phyloP scores from a whole-genome alignment of 1,139 yeast species.

The Yamadazyma pseudoaaseri region DNA sequence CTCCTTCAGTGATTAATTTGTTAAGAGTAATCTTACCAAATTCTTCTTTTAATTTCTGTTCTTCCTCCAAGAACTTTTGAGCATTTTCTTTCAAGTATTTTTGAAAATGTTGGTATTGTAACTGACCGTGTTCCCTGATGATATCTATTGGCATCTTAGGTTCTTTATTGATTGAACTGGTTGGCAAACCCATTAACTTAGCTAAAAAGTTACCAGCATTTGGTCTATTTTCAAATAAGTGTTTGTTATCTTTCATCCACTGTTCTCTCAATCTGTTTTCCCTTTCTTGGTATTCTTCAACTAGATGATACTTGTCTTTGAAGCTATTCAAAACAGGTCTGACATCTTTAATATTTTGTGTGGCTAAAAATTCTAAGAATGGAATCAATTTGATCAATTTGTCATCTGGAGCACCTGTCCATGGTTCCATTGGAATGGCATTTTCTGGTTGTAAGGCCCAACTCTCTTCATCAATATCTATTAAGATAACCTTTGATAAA shows the following conservation, averaged over 20 bases:
- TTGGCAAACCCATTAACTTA: conserved; percentile 60
- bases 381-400: conserved; percentile 78
- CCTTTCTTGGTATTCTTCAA: conserved; percentile 77
- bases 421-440: conserved; percentile 75
- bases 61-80: conserved; percentile 78
- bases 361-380: conserved; percentile 90
- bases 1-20: conserved; percentile 80
- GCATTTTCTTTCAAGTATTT: conserved; percentile 86
- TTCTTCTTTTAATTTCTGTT: conserved; percentile 75
- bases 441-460: conserved; percentile 88
- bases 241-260: conserved; percentile 66
- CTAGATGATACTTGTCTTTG: conserved; percentile 54
- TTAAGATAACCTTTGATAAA: conserved; percentile 70
- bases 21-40: conserved; percentile 78
- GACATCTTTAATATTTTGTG: conserved; percentile 86
- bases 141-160: conserved; percentile 89
- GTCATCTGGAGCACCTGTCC: conserved; percentile 89
- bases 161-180: conserved; percentile 47
- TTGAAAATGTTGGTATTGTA: conserved; percentile 82
- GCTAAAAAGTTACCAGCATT: conserved; percentile 55
- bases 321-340: conserved; percentile 83
- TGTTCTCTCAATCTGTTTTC: conserved; percentile 69
- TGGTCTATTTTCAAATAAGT: conserved; percentile 37
- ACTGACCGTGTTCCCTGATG: conserved; percentile 90
- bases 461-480: conserved; percentile 76